Base-by-base conservation (phyloP, 2,329 filamentous ascomycete species). In the Capronia coronata region DNA sequence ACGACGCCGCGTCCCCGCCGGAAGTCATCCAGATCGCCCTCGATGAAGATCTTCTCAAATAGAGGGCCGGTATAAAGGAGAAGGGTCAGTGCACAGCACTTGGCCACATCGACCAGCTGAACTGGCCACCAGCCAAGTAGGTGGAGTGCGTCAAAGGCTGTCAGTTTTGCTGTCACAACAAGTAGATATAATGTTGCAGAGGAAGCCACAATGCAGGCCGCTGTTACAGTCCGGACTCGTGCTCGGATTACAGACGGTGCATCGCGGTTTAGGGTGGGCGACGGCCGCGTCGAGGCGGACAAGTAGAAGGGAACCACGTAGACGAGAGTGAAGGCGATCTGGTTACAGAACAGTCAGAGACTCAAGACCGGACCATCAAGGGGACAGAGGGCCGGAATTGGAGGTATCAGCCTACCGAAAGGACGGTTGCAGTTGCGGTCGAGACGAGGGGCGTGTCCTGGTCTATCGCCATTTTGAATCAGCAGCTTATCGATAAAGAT, bases 231-330 rank as follows among this genome's bases (percentile, higher is more conserved):
- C 48, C 84, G 78, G 61, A 95, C 84, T 59, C 93, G 83, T 49
- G 87, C 86, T 59, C 83, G 84, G 70, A 98, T 97, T 43, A 94
- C 88, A 9, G 85, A 84, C 8, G 90, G 88, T 22, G 87, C 84
- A 78, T 97, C 90, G 64, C 93, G 83, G 53, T 86, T 87, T 22
- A 94, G 78, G 47, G 77, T 80, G 21, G 80, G 77, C 6, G 87
- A 93, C 5, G 90, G 89, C 45, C 90, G 81, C 3, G 91, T 94
- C 16, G 80, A 77, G 2, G 80, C 68, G 16, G 84, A 93, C 56
- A 91, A 75, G 73, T 98, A 96, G 68, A 97, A 88, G 19, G 93
- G 91, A 2, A 86, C 72, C 61, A 98, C 87, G 71, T 97, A 98
- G 71, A 88, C 71, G 60, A 89, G 67, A n/a, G 88, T 94, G 69